Conservation (phyloP, 2,329 filamentous ascomycete genomes). For the Talaromyces sp. region DNA sequence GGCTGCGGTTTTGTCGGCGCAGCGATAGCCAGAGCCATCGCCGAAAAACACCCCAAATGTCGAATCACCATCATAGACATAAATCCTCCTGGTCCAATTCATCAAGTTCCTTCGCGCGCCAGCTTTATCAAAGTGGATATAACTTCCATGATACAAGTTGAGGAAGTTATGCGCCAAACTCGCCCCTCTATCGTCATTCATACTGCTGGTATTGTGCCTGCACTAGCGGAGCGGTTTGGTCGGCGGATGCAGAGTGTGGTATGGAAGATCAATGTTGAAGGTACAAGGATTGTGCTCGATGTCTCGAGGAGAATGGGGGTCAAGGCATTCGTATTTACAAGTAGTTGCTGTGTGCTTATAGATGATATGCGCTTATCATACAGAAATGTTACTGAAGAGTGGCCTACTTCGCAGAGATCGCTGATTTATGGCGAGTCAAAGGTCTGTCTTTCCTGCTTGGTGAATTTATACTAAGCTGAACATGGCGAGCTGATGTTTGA, state of each 20-base stretch:
- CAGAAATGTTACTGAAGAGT: slow-evolving; percentile 37
- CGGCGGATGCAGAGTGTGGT: slow-evolving; percentile 36
- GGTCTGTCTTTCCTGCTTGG: slow-evolving; percentile 19
- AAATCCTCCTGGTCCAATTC: slow-evolving; percentile 25
- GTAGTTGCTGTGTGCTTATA: slow-evolving; percentile 50
- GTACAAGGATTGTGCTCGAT: slow-evolving; percentile 50
- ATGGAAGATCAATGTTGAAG: slow-evolving; percentile 50
- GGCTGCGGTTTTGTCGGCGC: slow-evolving; percentile 39
- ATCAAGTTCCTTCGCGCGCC: slow-evolving; percentile 24
- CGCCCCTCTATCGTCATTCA: slow-evolving; percentile 51
- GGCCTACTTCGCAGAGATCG: slow-evolving; percentile 34
- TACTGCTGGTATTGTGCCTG: slow-evolving; percentile 47
- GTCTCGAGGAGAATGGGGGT: slow-evolving; percentile 42
- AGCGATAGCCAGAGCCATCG: slow-evolving; percentile 33
- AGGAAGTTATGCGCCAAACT: slow-evolving; percentile 33
- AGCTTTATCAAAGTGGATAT: slow-evolving; percentile 32
- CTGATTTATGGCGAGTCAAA: slow-evolving; percentile 44
- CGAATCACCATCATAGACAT: slow-evolving; percentile 35
- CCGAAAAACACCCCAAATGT: slow-evolving; percentile 33
- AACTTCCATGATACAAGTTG: slow-evolving; percentile 25
- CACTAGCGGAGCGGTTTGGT: slow-evolving; percentile 32
- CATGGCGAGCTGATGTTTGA: not conserved
- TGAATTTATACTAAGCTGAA: not conserved
- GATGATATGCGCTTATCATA: slow-evolving; percentile 43
- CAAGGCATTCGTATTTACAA: slow-evolving; percentile 52